Base-by-base conservation (phyloP, 1,139 yeast genomes). In the Debaryomyces coudertii region DNA sequence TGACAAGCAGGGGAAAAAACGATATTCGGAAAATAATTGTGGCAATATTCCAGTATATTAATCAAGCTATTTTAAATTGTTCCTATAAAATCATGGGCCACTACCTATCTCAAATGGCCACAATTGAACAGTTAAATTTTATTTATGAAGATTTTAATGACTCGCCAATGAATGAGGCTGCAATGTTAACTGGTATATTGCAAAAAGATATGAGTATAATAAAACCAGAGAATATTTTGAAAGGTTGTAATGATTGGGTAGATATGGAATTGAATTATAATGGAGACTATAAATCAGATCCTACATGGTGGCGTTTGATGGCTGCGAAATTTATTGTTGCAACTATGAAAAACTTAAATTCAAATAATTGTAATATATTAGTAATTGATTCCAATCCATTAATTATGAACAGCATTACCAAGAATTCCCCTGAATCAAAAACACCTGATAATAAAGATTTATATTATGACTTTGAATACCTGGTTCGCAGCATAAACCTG, bases 81-180 rank as follows among this genome's bases (percentile, higher is more conserved):
- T 22, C 43, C 5, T 4, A 29, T 1, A 42, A 35, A 27, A 33
- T 34, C 20, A 43, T 61, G 8, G 43, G 50, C 1, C 27, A 59
- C 37, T 67, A 66, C 34, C 50, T 82, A 38, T 69, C 71, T 3
- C 82, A 82, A 43, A 63, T 68, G 45, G 69, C 75, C 34, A 66
- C 76, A 1, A 70, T 77, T 18, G 79, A 77, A 38, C 57, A 74
- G 25, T 57, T 77, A 37, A 73, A 70, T 43, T 82, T 71, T 52
- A 53, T 76, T 5, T 69, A 78, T 47, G 61, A 68, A 43, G 76
- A 70, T 29, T 46, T 51, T 0, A 55, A 53, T 2, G 50, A 51
- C 3, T 60, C 73, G 1, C 65, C 79, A 1, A 69, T 75, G 68
- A 73, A 73, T n/a, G 84, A 79, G 50, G 69, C 74, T 9, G 63